Base-by-base conservation (phyloP, 192 early-diverging fungal genomes). In the Glomus cerebriforme region DNA sequence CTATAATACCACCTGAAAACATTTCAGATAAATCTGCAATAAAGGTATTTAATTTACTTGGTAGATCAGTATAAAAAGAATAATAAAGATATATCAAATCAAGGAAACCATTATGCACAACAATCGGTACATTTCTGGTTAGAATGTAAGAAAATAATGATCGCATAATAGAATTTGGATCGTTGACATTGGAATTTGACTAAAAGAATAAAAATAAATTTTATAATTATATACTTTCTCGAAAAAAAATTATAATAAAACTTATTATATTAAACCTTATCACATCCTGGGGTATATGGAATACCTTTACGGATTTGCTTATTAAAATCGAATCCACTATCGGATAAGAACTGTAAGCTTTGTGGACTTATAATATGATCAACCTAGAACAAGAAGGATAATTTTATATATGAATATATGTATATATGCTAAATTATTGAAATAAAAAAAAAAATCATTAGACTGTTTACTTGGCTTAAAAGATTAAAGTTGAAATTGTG, bases 11-110 rank as follows among this genome's bases (percentile, higher is more conserved):
- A 34, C 87, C 95, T 35, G 88, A 90, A 77, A 99, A 97, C 93
- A 95, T 93, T 39, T 91, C 88, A 19, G 77, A 77, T 19, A 98
- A 75, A 82, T 97, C 96, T 17, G 89, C 88, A 1, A 92, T 82
- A 83, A 99, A 97, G 0, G 87, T 86, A 49, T 84, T 81, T 62
- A 98, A 81, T 7, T 87, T 82, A 35, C 81, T 80, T 0, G 98
- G 98, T 32, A 98, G 84, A 37, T 87, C 83, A 0, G 93, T 92
- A 79, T 95, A 94, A 78, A 99, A 95, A 15, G 92, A 86, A 82
- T 96, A 91, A 82, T 99, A 98, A 12, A 99, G 69, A 82, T 96
- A 99, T 77, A 97, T 90, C 13, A 99, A 81, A 81, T 99, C 98
- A 35, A 97, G 85, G 26, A 98, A 85, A 0, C 97, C 98, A 82